Base-by-base conservation (phyloP, 2,329 filamentous ascomycete species). In the Pseudohalonectria lignicola region DNA sequence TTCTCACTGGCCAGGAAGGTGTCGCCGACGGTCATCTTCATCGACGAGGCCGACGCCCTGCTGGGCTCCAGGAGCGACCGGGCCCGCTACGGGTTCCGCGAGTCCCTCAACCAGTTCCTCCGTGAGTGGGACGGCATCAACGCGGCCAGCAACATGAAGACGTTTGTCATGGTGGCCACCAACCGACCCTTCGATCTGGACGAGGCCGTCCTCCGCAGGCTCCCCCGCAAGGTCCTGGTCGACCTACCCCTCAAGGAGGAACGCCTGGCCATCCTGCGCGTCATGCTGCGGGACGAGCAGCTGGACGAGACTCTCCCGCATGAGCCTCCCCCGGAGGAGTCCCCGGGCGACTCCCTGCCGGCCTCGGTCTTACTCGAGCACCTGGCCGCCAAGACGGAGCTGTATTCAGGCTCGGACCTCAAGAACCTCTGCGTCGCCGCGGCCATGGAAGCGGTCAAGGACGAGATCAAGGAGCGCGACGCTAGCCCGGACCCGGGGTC, bases 111-210 rank as follows among this genome's bases (percentile, higher is more conserved):
- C 53, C 90, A 98, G 60, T 96, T 96, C 57, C 66, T 98, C 36
- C 82, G 87, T 39, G 90, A 96, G 57, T 96, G 90, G 92, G 92
- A 96, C 50, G 92, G 92, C 10, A 81, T 96, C 67, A 67, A 67
- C 39, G 82, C 84, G 49, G 69, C 78, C 41, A 44, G 41, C 25
- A 12, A 26, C 23, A 74, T 79, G 34, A 83, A 82, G 15, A 86
- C 90, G 3, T 96, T 98, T 56, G 90, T 98, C 58, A 95, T 98
- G 87, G 87, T 96, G 0, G 90, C 92, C 20, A 96, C 88, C 8
- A 96, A 98, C 58, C 73, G 90, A 9, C 92, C 92, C 0, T 95
- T 94, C 52, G 92, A 96, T 52, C 74, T 98, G 1, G 92, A 98
- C 51, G 85, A 92, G 49, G 85, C 85, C 9, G 82, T 92, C 9